Evolutionary conservation across 139 green algal genomes (phyloP).

Genomic region (Chlorella sp.): DNA sequence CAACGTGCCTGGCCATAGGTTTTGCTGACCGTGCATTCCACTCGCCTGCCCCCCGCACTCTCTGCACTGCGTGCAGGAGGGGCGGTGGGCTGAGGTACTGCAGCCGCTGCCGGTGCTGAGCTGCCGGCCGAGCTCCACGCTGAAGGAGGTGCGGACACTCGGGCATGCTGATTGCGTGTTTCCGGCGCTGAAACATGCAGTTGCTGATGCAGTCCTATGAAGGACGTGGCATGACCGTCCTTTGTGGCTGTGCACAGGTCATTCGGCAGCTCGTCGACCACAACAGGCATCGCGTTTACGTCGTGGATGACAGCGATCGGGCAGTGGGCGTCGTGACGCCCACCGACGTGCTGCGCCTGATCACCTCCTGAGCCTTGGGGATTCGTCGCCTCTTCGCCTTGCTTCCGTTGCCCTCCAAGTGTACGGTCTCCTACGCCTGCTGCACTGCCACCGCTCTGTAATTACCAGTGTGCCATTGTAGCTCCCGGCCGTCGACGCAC

Average conservation of each 20-base stretch:
- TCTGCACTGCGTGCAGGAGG: conserved; percentile 25
- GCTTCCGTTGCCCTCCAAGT: not conserved
- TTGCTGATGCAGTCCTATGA: too few species aligned
- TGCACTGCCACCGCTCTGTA: too few species aligned
- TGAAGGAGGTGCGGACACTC: too few species aligned
- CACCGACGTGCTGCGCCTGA: conserved; percentile 32
- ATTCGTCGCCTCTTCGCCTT: not conserved
- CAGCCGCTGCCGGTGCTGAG: not conserved
- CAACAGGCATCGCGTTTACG: conserved; percentile 32
- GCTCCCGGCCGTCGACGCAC: too few species aligned
- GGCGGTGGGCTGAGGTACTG: conserved; percentile 25
- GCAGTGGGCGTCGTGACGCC: conserved; percentile 29
- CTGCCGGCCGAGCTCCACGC: not conserved
- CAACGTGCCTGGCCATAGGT: too few species aligned
- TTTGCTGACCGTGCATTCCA: too few species aligned
- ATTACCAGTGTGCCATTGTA: too few species aligned
- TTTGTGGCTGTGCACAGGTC: not conserved
- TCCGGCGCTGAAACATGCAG: too few species aligned
- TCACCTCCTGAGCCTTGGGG: not conserved
- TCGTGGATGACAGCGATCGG: conserved; percentile 11
- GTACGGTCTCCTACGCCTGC: too few species aligned
- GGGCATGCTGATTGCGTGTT: too few species aligned
- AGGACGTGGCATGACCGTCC: too few species aligned
- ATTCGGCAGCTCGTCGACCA: conserved; percentile 22
- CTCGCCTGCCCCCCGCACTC: not conserved